Evolutionary conservation across 352 stramenopile species (phyloP), one percentile per base, ranked within the genome.

Genomic region (Phytophthora sojae): DNA sequence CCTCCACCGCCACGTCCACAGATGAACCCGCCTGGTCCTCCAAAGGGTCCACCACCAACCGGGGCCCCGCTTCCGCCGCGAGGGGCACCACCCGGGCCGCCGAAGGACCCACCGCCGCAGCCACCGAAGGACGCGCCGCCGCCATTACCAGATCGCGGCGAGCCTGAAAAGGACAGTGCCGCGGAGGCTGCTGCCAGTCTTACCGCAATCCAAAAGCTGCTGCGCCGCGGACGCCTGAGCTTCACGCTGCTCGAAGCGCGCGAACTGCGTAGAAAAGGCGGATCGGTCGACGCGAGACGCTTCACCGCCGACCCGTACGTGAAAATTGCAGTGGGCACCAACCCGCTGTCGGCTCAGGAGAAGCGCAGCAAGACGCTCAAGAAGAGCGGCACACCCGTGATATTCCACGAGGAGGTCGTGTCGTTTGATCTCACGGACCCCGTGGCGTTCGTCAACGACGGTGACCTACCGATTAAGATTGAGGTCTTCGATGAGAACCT

Each of bases 401-500:
- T 93, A 35, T 98, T 98, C 80, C 86, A 95, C 21, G 86, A 97
- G 62, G 92, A 97, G 51, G 65, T 89, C 25, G 74, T 98, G 4
- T 53, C 70, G 4, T 96, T 97, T 42, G 91, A 98, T 53, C 68
- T 98, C 42, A 82, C 86, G 0, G 79, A 97, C n/a, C 90, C 92
- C 4, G 62, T 80, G 2, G 80, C 77, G 8, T 83, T 97, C 6
- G 67, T 97, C 11, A 74, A 81, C 1, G 80, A 92, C 58, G 83
- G 95, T 37, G 88, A 94, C 39, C 65, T 94, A 32, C 70, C 83
- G n/a, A 69, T 92, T 49, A 81, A 82, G 19, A 76, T 98, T 21
- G 90, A 97, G 55, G 6, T 98, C 0, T 97, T 80, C 60, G 90
- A 98, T 45, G 92, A 97, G 61, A 97, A 94, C 55, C 63, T 97